Evolutionary conservation across 768 basidiomycete species (phyloP), one percentile per base, ranked within the genome.

Genomic region (Phlebiopsis gigantea): DNA sequence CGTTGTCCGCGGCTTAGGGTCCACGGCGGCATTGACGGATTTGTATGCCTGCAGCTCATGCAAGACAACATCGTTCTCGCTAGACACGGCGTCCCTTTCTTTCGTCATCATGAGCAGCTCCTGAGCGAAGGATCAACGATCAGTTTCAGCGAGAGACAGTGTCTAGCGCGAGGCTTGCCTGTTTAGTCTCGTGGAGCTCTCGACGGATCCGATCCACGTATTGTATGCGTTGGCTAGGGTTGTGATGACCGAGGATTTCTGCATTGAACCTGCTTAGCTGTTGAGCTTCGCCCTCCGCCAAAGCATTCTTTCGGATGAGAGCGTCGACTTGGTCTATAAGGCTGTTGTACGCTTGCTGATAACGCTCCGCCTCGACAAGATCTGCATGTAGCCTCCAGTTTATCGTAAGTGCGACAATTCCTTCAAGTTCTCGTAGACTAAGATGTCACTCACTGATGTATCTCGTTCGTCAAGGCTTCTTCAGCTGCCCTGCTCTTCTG

Each of bases 191-290:
- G 2, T 90, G 82, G 48, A 95, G 72, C 66, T 96, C 93, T 55
- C 79, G 74, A 31, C 93, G 79, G 52, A 97, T 83, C 53, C 84
- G 79, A 57, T 95, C 94, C 15, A 97, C 84, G 62, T 96, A 95
- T 68, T 84, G 76, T 63, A 97, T 93, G 57, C 84, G 82, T 69
- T 96, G 93, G 1, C 84, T 83, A 8, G 90, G 88, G 65, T 95
- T 94, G 30, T 80, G 78, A 66, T 95, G 93, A 0, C 90, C 83
- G 17, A 93, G 73, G 57, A 96, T 88, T 67, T 93, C 84, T 0
- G 90, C 88, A 61, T 95, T 95, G 72, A 92, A 87, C 64, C 77
- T 79, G 61, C 88, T 84, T 43, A 96, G 77, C n/a, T 77, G 74
- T 39, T 80, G 75, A 0, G 88, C 83, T 67, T 96, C 94, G 42